Evolutionary conservation across 306 rosid genomes (phyloP).

Genomic region (Carpinus fangiana): DNA sequence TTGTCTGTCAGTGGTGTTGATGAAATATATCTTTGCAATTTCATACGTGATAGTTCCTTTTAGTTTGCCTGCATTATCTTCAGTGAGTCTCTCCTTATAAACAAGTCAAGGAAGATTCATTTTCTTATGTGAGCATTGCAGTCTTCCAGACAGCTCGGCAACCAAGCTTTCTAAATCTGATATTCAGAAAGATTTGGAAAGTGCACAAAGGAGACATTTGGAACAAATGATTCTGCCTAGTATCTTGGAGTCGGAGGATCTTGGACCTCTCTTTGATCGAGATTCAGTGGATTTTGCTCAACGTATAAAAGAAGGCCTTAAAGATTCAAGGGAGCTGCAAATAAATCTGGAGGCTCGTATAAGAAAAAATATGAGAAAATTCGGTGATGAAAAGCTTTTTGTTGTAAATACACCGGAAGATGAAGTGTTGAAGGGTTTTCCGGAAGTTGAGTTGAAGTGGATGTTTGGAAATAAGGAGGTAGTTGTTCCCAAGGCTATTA

Average conservation of each 20-base stretch:
- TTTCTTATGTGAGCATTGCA: constrained; percentile 50
- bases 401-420: constrained; percentile 65
- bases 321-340: constrained; percentile 78
- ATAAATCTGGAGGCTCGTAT: constrained; percentile 54
- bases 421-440: constrained; percentile 83
- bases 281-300: constrained; percentile 64
- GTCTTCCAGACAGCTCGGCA: constrained; percentile 43
- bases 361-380: constrained; percentile 65
- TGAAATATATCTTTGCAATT: neutral
- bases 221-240: constrained; percentile 76
- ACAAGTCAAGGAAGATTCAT: constrained; percentile 29
- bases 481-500: constrained; percentile 71
- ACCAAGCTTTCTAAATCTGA: constrained; percentile 70
- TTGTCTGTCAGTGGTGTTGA: neutral
- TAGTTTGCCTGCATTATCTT: neutral
- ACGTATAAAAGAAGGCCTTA: constrained; percentile 55
- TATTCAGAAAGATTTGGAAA: constrained; percentile 79
- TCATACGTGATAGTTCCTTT: neutral
- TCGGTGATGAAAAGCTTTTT: constrained; percentile 63
- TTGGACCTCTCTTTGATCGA: constrained; percentile 54
- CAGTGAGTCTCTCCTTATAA: neutral
- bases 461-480: constrained; percentile 88
- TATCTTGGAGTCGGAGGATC: constrained; percentile 64
- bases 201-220: constrained; percentile 62
- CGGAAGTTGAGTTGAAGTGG: constrained; percentile 86